Evolutionary conservation across 495 filamentous ascomycete genomes (phyloP).

Genomic region (Penicillium turbatum): DNA sequence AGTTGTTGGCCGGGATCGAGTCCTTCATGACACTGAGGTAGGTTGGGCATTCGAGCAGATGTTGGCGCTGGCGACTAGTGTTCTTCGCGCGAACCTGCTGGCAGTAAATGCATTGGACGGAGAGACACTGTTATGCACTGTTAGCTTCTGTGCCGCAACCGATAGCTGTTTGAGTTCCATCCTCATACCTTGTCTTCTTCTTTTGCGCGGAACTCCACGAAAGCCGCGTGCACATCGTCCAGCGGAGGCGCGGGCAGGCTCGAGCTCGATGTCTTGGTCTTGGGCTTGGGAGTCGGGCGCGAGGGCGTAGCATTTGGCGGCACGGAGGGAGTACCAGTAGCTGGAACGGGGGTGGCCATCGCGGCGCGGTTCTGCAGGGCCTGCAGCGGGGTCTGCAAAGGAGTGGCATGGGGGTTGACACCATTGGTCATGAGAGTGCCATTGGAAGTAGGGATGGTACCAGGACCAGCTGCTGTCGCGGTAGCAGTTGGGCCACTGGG

Average conservation of each 20-base stretch:
- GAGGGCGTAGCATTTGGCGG: constrained; percentile 29
- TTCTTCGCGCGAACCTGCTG: constrained; percentile 56
- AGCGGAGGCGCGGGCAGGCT: constrained; percentile 44
- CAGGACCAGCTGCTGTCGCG: constrained; percentile 30
- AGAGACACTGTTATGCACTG: constrained; percentile 41
- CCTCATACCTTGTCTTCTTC: constrained; percentile 51
- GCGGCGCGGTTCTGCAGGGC: constrained; percentile 37
- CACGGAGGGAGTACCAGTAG: constrained; percentile 28
- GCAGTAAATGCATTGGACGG: constrained; percentile 56
- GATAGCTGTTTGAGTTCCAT: constrained; percentile 1
- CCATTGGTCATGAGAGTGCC: constrained; percentile 45
- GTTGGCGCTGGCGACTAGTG: constrained; percentile 52
- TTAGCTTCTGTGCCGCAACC: constrained; percentile 2
- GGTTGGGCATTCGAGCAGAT: constrained; percentile 51
- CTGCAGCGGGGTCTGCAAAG: constrained; percentile 43
- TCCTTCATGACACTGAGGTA: constrained; percentile 57
- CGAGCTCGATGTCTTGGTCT: constrained; percentile 35
- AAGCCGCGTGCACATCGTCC: constrained; percentile 53
- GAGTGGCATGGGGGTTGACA: constrained; percentile 43
- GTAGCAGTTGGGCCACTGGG: constrained; percentile 39
- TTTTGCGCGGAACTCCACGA: constrained; percentile 55
- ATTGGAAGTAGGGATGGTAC: constrained; percentile 37
- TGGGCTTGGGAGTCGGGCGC: constrained; percentile 43
- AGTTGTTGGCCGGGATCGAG: constrained; percentile 54
- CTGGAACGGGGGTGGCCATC: constrained; percentile 35